These are phyloP conservation scores for Hyaloscypha bicolor DNA, from an alignment of 495 filamentous ascomycete genomes.

Conservation along the genomic window DNA sequence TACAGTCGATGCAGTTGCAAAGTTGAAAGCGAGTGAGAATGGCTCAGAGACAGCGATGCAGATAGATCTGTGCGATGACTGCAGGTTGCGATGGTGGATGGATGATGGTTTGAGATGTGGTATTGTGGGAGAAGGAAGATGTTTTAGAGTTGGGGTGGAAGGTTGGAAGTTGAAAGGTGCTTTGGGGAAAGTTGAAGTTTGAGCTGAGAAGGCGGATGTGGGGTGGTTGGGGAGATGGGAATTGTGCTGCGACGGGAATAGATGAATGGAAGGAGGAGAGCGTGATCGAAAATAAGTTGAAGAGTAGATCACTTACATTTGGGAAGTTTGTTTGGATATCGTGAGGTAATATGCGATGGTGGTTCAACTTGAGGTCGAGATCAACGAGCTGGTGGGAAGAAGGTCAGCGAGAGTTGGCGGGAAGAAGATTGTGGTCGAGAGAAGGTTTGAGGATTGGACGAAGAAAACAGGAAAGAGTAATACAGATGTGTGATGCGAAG, in stretches of 20 bases:
- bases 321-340: neutral
- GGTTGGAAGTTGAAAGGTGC: neutral
- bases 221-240: too few species aligned
- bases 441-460: neutral
- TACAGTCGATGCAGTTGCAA: neutral
- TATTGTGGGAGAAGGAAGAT: neutral
- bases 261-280: too few species aligned
- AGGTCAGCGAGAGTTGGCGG: slow-evolving; percentile 4
- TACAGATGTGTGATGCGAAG: neutral
- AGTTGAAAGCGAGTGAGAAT: neutral
- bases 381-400: neutral
- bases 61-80: neutral
- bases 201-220: too few species aligned
- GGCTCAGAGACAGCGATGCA: neutral
- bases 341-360: neutral
- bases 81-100: too few species aligned
- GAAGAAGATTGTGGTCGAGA: neutral
- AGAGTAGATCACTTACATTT: slow-evolving; percentile 25
- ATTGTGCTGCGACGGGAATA: too few species aligned
- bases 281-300: slow-evolving; percentile 32
- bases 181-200: too few species aligned
- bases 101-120: neutral
- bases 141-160: neutral
- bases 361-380: neutral
- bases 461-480: neutral